Evolutionary conservation across 257 asterid genomes (phyloP).

Genomic region (Fraxinus anomala): DNA sequence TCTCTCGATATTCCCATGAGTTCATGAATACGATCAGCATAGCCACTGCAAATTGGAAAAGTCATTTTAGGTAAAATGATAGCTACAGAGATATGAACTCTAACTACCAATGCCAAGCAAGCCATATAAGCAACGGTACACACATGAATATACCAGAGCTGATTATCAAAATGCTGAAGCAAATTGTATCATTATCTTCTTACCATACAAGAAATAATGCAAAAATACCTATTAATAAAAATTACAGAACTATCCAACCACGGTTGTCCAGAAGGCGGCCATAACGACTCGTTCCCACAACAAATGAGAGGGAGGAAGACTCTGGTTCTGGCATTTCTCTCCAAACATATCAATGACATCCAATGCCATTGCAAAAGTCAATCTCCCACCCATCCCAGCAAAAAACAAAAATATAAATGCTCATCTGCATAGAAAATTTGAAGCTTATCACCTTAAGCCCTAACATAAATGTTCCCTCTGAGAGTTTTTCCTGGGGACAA

Average conservation of each 20-base stretch:
- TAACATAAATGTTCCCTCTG: not conserved
- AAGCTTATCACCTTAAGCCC: not conserved
- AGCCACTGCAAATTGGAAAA: conserved; percentile 73
- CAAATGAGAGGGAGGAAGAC: not conserved
- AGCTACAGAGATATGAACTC: conserved; percentile 8
- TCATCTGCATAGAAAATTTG: not conserved
- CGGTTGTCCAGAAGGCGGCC: not conserved
- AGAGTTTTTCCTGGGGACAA: not conserved
- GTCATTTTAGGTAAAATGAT: conserved; percentile 18
- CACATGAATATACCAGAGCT: conserved; percentile 17
- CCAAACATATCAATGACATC: not conserved
- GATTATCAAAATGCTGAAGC: conserved; percentile 7
- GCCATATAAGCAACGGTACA: conserved; percentile 12
- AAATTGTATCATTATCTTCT: conserved; percentile 4
- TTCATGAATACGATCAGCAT: conserved; percentile 98
- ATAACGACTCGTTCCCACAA: not conserved
- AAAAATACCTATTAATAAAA: not conserved
- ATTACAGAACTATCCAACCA: not conserved
- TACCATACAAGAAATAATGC: not conserved
- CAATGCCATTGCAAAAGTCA: not conserved
- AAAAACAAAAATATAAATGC: not conserved
- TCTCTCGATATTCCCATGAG: conserved; percentile 88
- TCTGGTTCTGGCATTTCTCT: not conserved
- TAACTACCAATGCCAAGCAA: conserved; percentile 20
- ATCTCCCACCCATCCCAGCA: not conserved